phyloP scores from a whole-genome alignment of 2,329 filamentous ascomycete genomes.

The Aspergillus novoparasiticus region DNA sequence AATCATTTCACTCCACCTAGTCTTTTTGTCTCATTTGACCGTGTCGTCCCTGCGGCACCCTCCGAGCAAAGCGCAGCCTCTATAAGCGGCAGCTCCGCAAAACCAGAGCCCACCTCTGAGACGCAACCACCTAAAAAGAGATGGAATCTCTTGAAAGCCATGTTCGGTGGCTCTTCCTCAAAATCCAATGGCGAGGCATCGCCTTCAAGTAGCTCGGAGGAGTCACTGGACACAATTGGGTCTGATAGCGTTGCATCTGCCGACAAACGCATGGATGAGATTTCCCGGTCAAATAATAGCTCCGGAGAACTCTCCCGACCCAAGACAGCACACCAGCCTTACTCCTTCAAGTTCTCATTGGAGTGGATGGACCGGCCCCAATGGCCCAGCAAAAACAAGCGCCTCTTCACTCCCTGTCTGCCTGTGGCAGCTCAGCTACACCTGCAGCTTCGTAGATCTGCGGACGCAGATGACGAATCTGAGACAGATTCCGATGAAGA shows the following conservation, averaged over 20 bases:
- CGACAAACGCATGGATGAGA: conserved; percentile 33
- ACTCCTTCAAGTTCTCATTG: conserved; percentile 69
- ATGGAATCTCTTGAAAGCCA: conserved; percentile 55
- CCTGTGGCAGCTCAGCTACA: conserved; percentile 59
- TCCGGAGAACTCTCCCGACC: conserved; percentile 33
- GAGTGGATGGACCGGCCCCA: conserved; percentile 62
- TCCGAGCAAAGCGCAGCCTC: conserved; percentile 35
- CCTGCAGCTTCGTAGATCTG: conserved; percentile 46
- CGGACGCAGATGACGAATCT: conserved; percentile 24
- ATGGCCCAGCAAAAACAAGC: conserved; percentile 53
- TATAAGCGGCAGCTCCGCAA: conserved; percentile 38
- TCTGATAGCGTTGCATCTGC: conserved; percentile 28
- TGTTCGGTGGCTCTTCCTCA: conserved; percentile 48
- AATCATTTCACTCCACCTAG: conserved; percentile 55
- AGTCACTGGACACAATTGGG: conserved; percentile 30
- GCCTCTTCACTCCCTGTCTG: conserved; percentile 58
- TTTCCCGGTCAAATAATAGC: conserved; percentile 24
- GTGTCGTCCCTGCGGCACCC: conserved; percentile 50
- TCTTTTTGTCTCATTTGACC: conserved; percentile 66
- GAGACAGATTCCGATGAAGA: conserved; percentile 22
- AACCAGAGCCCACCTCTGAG: conserved; percentile 22
- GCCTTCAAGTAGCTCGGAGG: conserved; percentile 42
- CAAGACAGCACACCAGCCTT: conserved; percentile 54
- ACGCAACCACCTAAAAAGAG: conserved; percentile 41
- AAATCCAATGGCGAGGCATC: conserved; percentile 48